phyloP scores from a whole-genome alignment of 2,329 filamentous ascomycete genomes.

The Cyphellophora europaea region DNA sequence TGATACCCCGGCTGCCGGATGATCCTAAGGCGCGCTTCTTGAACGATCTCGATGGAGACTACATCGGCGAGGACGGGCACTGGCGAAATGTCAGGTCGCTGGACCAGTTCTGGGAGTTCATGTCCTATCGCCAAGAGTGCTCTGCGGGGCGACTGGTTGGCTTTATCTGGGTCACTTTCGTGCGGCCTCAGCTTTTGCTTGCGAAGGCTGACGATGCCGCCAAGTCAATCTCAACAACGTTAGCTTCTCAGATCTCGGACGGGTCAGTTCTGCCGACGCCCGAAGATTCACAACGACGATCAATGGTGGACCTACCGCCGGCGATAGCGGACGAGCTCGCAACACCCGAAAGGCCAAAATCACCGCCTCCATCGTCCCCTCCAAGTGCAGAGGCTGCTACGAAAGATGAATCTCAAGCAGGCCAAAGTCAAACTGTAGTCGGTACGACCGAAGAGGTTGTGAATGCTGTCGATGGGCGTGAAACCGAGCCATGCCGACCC shows the following conservation, averaged over 20 bases:
- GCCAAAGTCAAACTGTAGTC: neutral
- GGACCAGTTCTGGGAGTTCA: slow-evolving; percentile 97
- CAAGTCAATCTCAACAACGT: neutral
- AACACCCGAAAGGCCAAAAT: slow-evolving; percentile 2
- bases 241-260: neutral
- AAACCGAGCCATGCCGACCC: too few species aligned
- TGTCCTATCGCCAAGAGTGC: slow-evolving; percentile 93
- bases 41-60: slow-evolving; percentile 78
- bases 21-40: slow-evolving; percentile 90
- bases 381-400: neutral
- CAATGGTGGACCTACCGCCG: neutral
- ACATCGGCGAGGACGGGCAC: slow-evolving; percentile 51
- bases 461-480: too few species aligned
- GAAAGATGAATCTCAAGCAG: neutral
- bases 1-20: slow-evolving; percentile 87
- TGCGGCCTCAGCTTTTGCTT: slow-evolving; percentile 36
- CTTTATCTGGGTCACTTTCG: slow-evolving; percentile 86
- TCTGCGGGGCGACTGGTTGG: slow-evolving; percentile 86
- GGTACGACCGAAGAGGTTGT: neutral
- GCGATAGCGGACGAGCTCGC: neutral
- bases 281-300: slow-evolving; percentile 3
- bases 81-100: slow-evolving; percentile 80
- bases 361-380: slow-evolving; percentile 9
- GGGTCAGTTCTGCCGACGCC: slow-evolving; percentile 4
- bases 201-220: neutral